Percentiles rank a stretch among this genome's conserved stretches.
phyloP scores from a whole-genome alignment of 192 early-diverging fungal genomes.

The Ambispora gerdemannii region DNA sequence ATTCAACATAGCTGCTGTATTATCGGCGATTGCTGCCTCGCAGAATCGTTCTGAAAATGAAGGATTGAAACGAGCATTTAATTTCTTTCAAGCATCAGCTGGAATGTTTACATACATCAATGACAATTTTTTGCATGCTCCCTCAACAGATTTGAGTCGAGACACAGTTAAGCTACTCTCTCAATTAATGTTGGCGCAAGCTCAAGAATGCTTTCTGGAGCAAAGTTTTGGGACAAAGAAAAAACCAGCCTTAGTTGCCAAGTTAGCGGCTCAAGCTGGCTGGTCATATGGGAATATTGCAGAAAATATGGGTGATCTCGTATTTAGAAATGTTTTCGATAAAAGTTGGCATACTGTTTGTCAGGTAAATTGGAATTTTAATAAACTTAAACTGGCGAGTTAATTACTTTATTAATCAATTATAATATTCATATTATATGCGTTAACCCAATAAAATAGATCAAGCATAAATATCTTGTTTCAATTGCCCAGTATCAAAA shows the following conservation, averaged over 20 bases:
- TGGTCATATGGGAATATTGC: conserved; percentile 71
- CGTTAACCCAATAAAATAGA: conserved; percentile 43
- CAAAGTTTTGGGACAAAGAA: conserved; percentile 86
- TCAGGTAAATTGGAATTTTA: conserved; percentile 68
- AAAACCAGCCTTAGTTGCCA: conserved; percentile 81
- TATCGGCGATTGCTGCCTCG: conserved; percentile 69
- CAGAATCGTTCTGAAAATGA: conserved; percentile 73
- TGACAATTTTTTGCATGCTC: conserved; percentile 97
- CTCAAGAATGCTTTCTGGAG: conserved; percentile 90
- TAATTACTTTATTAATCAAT: too few species aligned
- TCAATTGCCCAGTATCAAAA: conserved; percentile 86
- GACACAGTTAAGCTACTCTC: conserved; percentile 84
- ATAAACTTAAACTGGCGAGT: too few species aligned
- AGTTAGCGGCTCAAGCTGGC: conserved; percentile 79
- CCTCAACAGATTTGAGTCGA: conserved; percentile 84
- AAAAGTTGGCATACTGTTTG: conserved; percentile 78
- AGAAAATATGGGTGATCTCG: conserved; percentile 67
- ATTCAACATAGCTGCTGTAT: conserved; percentile 87
- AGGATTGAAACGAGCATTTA: conserved; percentile 78
- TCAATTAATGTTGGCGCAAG: conserved; percentile 89
- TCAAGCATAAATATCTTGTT: conserved; percentile 86
- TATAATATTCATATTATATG: too few species aligned
- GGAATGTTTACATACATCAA: conserved; percentile 93
- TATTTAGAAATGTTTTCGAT: conserved; percentile 69
- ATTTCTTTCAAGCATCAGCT: conserved; percentile 93